Base-by-base conservation (phyloP, 2,329 filamentous ascomycete genomes). In the Apiospora hydei region DNA sequence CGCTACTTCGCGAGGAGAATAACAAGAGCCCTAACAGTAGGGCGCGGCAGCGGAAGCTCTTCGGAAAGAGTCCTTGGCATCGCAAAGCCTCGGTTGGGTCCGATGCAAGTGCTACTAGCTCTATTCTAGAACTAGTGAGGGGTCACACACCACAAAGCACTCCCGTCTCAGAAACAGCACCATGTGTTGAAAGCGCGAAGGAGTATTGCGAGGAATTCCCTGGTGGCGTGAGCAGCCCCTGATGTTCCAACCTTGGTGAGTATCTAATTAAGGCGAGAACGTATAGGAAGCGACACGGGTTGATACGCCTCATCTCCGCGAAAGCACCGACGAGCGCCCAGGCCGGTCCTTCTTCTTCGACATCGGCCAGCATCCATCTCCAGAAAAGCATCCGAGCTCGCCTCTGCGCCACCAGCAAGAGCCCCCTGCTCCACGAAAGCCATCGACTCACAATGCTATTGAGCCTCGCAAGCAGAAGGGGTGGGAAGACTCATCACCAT, bases 241-340 rank as follows among this genome's bases (percentile, higher is more conserved):
- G 4, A 13, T 14, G 7, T 21, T 34, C 18, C 4, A 38, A 46
- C 18, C 26, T 30, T 38, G 18, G 21, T 26, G 41, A 18, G 34
- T 51, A 34, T 24, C 34, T 47, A 24, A 21, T 41, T 5, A 44
- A 43, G 34, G 10, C 10, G 30, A 14, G 18, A n/a, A 41, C 21
- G 34, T 64, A 26, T 68, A 88, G 86, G 86, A 88, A 80, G 86
- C 86, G 6, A 82, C 78, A n/a, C 82, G 86, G 5, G 78, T 88
- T 16, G 82, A 81, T 69, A 88, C 86, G 3, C 86, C 86, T 1
- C 85, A 85, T 0, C 75, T 86, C 26, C 81, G 81, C 26, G 82
- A 85, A 72, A 78, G 80, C 53, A 82, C 80, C 11, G 77, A 78
- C 18, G 82, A 81, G 66, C 81, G 82, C 7, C 81, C 75, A 46